Evolutionary conservation across 495 filamentous ascomycete genomes (phyloP).

Genomic region (Pyrenula massariospora): DNA sequence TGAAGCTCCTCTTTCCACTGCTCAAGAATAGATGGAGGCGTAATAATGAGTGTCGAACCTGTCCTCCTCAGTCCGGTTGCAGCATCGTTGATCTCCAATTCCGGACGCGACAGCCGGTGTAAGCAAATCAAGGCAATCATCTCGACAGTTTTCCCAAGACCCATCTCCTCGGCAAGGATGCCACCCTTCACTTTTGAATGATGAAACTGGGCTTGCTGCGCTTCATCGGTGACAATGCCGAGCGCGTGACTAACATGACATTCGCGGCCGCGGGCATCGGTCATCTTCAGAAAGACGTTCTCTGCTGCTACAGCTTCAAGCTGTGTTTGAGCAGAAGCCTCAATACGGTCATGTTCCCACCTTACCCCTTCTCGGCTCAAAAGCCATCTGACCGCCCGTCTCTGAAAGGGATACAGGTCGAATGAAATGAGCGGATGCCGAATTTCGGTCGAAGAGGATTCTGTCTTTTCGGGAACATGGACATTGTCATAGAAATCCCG

Average conservation of each 20-base stretch:
- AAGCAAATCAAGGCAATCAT: constrained; percentile 64
- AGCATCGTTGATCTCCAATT: constrained; percentile 6
- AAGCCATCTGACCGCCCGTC: constrained; percentile 60
- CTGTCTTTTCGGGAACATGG: constrained; percentile 38
- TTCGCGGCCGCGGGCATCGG: constrained; percentile 34
- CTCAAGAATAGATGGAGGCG: constrained; percentile 64
- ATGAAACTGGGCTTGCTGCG: constrained; percentile 28
- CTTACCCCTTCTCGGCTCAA: constrained; percentile 44
- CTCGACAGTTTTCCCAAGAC: constrained; percentile 89
- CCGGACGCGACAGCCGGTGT: constrained; percentile 30
- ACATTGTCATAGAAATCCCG: constrained; percentile 56
- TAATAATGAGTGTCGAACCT: constrained; percentile 74
- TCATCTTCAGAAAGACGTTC: constrained; percentile 20
- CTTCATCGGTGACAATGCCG: constrained; percentile 44
- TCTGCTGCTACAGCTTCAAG: constrained; percentile 13
- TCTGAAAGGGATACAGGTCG: constrained; percentile 60
- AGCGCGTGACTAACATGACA: constrained; percentile 56
- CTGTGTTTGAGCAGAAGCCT: constrained; percentile 8
- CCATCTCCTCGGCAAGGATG: constrained; percentile 91
- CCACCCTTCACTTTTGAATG: constrained; percentile 37
- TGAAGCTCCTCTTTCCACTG: constrained; percentile 81
- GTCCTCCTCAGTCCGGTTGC: constrained; percentile 18
- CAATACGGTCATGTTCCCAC: constrained; percentile 19
- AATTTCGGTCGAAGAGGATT: constrained; percentile 25
- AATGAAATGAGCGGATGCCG: constrained; percentile 30